phyloP scores from a whole-genome alignment of 2,329 filamentous ascomycete genomes.

The Rhytidhysteron rufulum region DNA sequence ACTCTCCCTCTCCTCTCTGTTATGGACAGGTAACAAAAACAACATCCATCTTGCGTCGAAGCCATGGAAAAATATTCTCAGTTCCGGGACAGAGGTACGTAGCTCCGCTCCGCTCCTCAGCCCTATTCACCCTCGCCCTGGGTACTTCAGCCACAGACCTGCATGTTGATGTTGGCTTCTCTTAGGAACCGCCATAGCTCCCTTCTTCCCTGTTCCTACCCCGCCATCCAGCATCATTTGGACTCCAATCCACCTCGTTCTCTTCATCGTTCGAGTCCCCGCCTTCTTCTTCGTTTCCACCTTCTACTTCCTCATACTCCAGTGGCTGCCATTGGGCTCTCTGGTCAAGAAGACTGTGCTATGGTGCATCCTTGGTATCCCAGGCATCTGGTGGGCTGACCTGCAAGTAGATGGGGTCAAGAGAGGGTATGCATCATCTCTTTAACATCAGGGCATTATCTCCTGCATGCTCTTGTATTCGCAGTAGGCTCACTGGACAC shows the following conservation, averaged over 20 bases:
- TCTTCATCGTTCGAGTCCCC: conserved; percentile 79
- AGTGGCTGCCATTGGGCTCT: conserved; percentile 71
- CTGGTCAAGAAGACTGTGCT: conserved; percentile 75
- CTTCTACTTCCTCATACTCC: conserved; percentile 75
- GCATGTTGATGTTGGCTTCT: background rate
- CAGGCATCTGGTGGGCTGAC: conserved; percentile 97
- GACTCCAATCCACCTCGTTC: conserved; percentile 61
- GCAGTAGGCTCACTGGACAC: background rate
- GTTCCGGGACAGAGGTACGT: conserved; percentile 77
- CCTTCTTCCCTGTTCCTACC: conserved; percentile 80
- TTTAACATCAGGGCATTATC: background rate
- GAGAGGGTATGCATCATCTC: conserved; percentile 61
- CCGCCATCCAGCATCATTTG: conserved; percentile 59
- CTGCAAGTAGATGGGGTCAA: conserved; percentile 96
- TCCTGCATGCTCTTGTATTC: background rate
- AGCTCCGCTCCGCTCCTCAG: background rate
- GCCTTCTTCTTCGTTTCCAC: conserved; percentile 65
- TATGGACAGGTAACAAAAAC: conserved; percentile 2
- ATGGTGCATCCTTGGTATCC: conserved; percentile 82
- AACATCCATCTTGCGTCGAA: background rate
- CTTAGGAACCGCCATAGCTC: conserved; percentile 88
- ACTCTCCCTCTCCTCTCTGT: background rate
- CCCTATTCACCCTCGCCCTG: too few species aligned
- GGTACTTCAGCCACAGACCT: too few species aligned
- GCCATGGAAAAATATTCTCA: conserved; percentile 93